Conservation (phyloP, 2,329 filamentous ascomycete genomes). For the Aspergillus sp. region DNA sequence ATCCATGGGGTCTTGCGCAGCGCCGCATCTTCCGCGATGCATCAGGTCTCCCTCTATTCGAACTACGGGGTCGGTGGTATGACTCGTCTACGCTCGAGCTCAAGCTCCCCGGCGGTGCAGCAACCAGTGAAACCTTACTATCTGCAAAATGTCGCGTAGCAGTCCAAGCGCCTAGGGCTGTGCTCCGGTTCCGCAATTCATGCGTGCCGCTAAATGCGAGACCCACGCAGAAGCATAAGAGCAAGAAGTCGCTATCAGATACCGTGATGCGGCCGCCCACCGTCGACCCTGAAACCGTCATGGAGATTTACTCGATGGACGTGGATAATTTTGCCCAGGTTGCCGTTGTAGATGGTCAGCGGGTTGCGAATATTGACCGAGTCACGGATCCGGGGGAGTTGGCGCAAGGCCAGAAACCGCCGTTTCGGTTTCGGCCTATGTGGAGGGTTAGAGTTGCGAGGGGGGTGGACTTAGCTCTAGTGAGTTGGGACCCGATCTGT, state of each 20-base stretch:
- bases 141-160: slow-evolving; percentile 17
- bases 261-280: neutral
- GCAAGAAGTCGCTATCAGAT: neutral
- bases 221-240: neutral
- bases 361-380: slow-evolving; percentile 13
- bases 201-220: neutral
- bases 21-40: slow-evolving; percentile 17
- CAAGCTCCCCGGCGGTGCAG: slow-evolving; percentile 11
- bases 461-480: slow-evolving; percentile 19
- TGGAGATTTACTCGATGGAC: slow-evolving; percentile 15
- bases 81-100: slow-evolving; percentile 15
- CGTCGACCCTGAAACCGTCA: neutral
- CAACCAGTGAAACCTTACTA: slow-evolving; percentile 6
- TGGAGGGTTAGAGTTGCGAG: slow-evolving; percentile 17
- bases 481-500: neutral
- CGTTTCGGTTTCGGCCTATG: slow-evolving; percentile 17
- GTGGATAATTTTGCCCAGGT: slow-evolving; percentile 18
- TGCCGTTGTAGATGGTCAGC: slow-evolving; percentile 9
- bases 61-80: slow-evolving; percentile 17
- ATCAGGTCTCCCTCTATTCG: slow-evolving; percentile 18
- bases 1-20: slow-evolving; percentile 16
- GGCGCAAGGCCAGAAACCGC: slow-evolving; percentile 16
- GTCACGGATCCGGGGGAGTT: slow-evolving; percentile 13
- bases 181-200: slow-evolving; percentile 15
- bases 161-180: slow-evolving; percentile 12